Evolutionary conservation across 495 filamentous ascomycete genomes (phyloP).

Genomic region (Neurospora tetrasperma): DNA sequence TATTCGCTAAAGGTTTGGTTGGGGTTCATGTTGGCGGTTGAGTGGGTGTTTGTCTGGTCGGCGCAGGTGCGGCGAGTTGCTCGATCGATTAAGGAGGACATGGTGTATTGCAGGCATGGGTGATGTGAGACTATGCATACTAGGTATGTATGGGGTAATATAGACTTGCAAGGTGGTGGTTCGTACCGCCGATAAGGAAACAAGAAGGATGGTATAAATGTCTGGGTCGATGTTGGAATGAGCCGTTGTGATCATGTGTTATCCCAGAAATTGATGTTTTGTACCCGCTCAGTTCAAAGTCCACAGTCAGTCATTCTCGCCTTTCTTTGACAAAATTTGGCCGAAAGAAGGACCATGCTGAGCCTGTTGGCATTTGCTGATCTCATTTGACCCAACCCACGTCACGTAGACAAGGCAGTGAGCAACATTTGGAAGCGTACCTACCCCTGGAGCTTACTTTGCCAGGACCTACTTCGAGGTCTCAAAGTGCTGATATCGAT

Average conservation of each 20-base stretch:
- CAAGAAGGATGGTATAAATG: neutral
- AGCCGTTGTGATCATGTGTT: neutral
- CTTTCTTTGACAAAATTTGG: neutral
- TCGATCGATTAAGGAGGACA: neutral
- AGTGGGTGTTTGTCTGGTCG: neutral
- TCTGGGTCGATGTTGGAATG: neutral
- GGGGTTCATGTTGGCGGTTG: neutral
- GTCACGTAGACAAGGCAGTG: neutral
- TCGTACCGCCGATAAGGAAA: neutral
- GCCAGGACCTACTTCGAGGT: too few relatives aligned
- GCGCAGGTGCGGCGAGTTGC: neutral
- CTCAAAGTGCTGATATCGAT: too few relatives aligned
- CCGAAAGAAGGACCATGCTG: neutral
- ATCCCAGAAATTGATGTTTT: neutral
- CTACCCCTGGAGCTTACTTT: too few relatives aligned
- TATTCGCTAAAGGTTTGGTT: constrained; percentile 14
- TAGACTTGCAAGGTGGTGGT: neutral
- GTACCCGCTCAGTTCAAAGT: neutral
- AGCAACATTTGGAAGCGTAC: neutral
- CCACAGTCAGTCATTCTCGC: neutral
- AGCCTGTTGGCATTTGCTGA: neutral
- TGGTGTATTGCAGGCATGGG: neutral
- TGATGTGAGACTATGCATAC: neutral
- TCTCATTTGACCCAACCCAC: neutral
- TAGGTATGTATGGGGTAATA: neutral